These are phyloP conservation scores for Hyaloscypha bicolor DNA, from an alignment of 495 filamentous ascomycete genomes.

Conservation along the genomic window DNA sequence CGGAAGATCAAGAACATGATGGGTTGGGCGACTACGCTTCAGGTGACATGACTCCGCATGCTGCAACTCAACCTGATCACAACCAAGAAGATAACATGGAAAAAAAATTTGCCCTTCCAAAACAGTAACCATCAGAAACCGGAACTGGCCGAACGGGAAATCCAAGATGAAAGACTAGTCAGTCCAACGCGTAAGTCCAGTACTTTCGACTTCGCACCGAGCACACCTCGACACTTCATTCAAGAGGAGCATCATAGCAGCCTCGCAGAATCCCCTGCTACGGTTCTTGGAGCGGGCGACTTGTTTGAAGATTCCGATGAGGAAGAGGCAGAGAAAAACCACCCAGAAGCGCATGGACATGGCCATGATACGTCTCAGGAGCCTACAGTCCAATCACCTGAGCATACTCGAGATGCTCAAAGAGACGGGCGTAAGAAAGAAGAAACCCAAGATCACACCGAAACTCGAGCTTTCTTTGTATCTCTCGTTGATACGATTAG, in stretches of 20 bases:
- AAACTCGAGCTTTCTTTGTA: constrained; percentile 16
- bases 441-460: neutral
- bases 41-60: no score
- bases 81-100: no score
- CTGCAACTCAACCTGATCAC: no score
- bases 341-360: neutral
- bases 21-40: no score
- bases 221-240: constrained; percentile 3
- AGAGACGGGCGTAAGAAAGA: neutral
- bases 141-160: no score
- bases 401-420: no score
- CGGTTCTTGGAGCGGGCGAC: constrained; percentile 15
- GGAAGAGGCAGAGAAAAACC: constrained; percentile 15
- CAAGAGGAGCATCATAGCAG: neutral
- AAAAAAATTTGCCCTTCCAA: no score
- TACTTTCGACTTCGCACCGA: neutral
- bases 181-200: no score
- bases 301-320: constrained; percentile 17
- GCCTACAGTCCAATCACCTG: no score
- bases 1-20: no score
- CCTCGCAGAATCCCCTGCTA: constrained; percentile 17
- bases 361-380: neutral
- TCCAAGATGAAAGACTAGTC: no score
- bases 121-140: no score
- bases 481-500: constrained; percentile 20